Conservation (phyloP, 371 early-diverging fungal species). For the Mortierella polycephala region DNA sequence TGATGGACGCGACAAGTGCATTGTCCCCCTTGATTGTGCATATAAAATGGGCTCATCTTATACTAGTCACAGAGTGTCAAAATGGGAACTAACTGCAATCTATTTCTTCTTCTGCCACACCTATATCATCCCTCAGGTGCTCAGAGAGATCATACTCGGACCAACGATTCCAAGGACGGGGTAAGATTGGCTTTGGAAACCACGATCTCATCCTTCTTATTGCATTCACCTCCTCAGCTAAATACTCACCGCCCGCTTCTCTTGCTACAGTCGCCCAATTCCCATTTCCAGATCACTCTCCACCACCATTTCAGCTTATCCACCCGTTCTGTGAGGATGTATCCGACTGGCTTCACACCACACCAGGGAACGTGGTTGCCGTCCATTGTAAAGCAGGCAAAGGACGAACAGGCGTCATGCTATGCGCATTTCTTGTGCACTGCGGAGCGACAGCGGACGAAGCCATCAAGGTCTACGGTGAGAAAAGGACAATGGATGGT, state of each 20-base stretch:
- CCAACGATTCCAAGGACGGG: conserved; percentile 55
- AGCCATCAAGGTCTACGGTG: conserved; percentile 67
- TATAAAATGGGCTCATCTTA: too few species aligned
- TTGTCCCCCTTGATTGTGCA: too few species aligned
- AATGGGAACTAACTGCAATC: not conserved
- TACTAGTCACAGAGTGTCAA: not conserved
- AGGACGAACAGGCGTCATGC: conserved; percentile 80
- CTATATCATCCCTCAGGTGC: conserved; percentile 50
- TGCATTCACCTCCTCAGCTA: too few species aligned
- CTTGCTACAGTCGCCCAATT: conserved; percentile 57
- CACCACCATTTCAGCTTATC: conserved; percentile 70
- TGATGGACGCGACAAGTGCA: too few species aligned
- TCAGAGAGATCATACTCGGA: conserved; percentile 64
- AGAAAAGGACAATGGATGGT: conserved; percentile 64
- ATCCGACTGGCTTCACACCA: conserved; percentile 61
- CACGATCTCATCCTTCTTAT: too few species aligned
- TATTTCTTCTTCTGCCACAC: not conserved
- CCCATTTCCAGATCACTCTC: conserved; percentile 76
- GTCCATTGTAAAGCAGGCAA: conserved; percentile 87
- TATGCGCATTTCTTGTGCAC: conserved; percentile 69
- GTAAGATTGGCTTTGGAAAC: conserved; percentile 14
- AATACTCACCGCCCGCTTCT: not conserved
- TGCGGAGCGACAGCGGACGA: conserved; percentile 59
- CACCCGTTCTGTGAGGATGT: conserved; percentile 70
- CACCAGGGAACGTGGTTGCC: conserved; percentile 65